phyloP scores from a whole-genome alignment of 2,329 filamentous ascomycete species.

The Podosphaera xanthii region DNA sequence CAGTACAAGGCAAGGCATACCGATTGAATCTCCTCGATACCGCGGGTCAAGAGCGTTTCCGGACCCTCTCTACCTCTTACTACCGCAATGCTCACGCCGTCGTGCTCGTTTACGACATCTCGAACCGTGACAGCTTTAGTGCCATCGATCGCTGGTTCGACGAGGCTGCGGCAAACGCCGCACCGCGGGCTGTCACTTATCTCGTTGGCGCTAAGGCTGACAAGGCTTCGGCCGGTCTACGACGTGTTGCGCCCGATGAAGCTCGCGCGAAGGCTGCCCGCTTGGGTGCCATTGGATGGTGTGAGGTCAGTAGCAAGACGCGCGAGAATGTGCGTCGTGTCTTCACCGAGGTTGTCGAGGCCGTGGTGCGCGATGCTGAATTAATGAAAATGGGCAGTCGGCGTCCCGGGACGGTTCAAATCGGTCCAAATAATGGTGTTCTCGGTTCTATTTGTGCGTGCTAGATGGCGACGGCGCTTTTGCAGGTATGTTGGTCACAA shows the following conservation, averaged over 20 bases:
- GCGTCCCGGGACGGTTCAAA: slow-evolving; percentile 10
- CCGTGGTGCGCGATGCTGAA: slow-evolving; percentile 23
- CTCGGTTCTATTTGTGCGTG: slow-evolving; percentile 10
- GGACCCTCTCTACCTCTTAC: slow-evolving; percentile 81
- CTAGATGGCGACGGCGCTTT: slow-evolving; percentile 1
- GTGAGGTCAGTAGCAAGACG: slow-evolving; percentile 30
- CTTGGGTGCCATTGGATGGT: slow-evolving; percentile 24
- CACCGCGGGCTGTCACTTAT: slow-evolving; percentile 25
- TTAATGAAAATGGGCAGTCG: slow-evolving; percentile 16
- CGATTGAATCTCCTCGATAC: slow-evolving; percentile 47
- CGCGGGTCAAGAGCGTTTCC: slow-evolving; percentile 86
- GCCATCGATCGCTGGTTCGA: slow-evolving; percentile 31
- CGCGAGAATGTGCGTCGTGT: slow-evolving; percentile 26
- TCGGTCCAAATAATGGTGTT: slow-evolving; percentile 7
- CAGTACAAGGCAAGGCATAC: slow-evolving; percentile 27
- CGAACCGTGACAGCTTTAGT: slow-evolving; percentile 31
- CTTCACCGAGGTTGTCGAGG: slow-evolving; percentile 28
- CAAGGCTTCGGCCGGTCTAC: slow-evolving; percentile 17
- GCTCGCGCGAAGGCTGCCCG: slow-evolving; percentile 23
- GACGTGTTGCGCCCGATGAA: slow-evolving; percentile 25
- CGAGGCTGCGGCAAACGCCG: slow-evolving; percentile 27
- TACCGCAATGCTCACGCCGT: slow-evolving; percentile 90
- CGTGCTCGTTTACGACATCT: slow-evolving; percentile 86
- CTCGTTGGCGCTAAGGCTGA: slow-evolving; percentile 30
- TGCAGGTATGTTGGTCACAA: too few relatives aligned